Evolutionary conservation across 768 basidiomycete species (phyloP).

Genomic region (Tricholomella constricta): DNA sequence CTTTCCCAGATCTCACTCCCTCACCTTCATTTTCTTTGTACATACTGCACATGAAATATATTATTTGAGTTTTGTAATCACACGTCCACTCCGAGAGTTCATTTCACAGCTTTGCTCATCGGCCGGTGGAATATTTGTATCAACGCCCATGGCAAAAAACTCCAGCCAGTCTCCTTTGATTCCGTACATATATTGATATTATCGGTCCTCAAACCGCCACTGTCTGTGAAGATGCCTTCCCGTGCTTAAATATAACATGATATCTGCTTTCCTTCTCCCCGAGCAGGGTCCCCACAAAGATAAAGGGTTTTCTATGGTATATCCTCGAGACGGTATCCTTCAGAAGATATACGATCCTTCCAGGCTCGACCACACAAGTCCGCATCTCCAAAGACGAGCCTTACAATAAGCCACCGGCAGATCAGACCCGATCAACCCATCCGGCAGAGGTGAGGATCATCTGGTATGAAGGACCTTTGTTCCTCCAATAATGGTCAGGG

Average conservation of each 20-base stretch:
- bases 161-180: too few relatives aligned
- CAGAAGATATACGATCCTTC: constrained; percentile 22
- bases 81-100: too few relatives aligned
- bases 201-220: background rate
- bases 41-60: background rate
- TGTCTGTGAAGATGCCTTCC: constrained; percentile 25
- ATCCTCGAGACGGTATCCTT: constrained; percentile 29
- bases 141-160: too few relatives aligned
- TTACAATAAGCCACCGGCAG: constrained; percentile 32
- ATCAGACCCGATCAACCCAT: background rate
- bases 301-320: constrained; percentile 31
- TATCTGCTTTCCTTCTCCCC: constrained; percentile 26
- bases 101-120: too few relatives aligned
- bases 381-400: constrained; percentile 38
- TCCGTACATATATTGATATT: too few relatives aligned
- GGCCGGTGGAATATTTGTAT: too few relatives aligned
- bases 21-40: background rate
- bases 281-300: constrained; percentile 15
- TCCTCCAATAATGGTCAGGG: background rate
- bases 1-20: background rate
- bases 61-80: background rate
- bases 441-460: constrained; percentile 31
- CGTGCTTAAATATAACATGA: constrained; percentile 34
- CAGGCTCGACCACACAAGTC: constrained; percentile 25
- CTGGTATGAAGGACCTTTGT: constrained; percentile 14